Evolutionary conservation across 2,329 filamentous ascomycete genomes (phyloP), one percentile per base, ranked within the genome.

Genomic region (Botrytis tulipae): DNA sequence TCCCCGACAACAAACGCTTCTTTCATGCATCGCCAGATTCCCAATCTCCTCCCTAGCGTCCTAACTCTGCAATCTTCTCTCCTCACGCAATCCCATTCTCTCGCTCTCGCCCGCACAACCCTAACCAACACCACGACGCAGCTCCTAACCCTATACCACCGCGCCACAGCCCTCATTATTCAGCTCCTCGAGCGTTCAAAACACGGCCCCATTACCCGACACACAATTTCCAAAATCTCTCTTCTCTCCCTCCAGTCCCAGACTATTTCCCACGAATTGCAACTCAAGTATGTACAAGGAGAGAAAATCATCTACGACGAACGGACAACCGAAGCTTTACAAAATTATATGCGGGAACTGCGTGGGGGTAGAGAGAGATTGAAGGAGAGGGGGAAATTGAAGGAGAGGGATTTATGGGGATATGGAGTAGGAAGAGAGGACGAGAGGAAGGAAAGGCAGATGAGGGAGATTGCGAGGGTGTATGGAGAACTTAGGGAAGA

Each of bases 11-110:
- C 85, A 2, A 82, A 82, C 8, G 77, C 86, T 7, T 87, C 87
- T 46, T 84, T 88, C 77, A 82, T 90, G n/a, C 89, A 90, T 82
- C 87, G 89, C 32, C 81, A 84, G 37, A 86, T 91, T 68, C 83
- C 87, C 1, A 81, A 83, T 29, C 82, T 91, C 3, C 82, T 86
- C 0, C 75, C 80, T 1, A 81, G 83, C 37, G 80, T 85, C 29
- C 75, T 80, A 6, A 73, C 81, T 3, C 83, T 88, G 1, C 79
- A 78, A 51, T 42, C 66, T 12, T 20, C 32, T 18, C 54, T 62
- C 20, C 14, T 32, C 29, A 60, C 6, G 18, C 25, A 46, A n/a
- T 29, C 25, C 10, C 42, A 70, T 60, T 22, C n/a, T 37, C 67
- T 73, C 4, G 29, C 44, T 22, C 42, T 46, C 35, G 44, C 72